Base-by-base conservation (phyloP, 2,329 filamentous ascomycete genomes). In the Colletotrichum theobromicola region DNA sequence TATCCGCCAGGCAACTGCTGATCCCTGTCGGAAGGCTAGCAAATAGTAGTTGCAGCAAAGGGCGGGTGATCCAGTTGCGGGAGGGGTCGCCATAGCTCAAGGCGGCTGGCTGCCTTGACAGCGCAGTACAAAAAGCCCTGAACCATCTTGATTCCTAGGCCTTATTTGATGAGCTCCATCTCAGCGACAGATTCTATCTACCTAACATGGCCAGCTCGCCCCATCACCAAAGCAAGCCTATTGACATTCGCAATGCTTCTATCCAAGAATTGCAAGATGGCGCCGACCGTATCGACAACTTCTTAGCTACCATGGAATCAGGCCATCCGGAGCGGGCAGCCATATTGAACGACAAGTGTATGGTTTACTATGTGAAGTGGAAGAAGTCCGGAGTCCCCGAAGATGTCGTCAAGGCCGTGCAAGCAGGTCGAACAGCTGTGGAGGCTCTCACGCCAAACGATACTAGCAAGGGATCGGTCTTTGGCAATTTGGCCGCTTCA, bases 121-220 rank as follows among this genome's bases (percentile, higher is more conserved):
- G n/a, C 1, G 0, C 15, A 37, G 35, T 18, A 37, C 7, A 4
- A 37, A 35, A 35, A 15, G 2, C 34, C 34, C 3, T 7, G 1
- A 35, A 35, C 1, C 13, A 35, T 6, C 34, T 35, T 35, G 2
- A 0, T 35, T 7, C 0, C 3, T 7, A 15, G 5, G 13, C 1
- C 0, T 35, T 15, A 7, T 3, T 13, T 3, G 34, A 35, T 35
- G 34, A 7, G 16, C 1, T 35, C 13, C 34, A 7, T 2, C 15
- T 15, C 34, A 4, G 6, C 4, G 1, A 35, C 13, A 16, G 34
- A 2, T 4, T 7, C 4, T 3, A 7, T 37, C 34, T 37, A 1
- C 16, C 0, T 16, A 7, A 37, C 35, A 37, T 37, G 4, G 16
- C 16, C 35, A 18, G 35, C 35, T 37, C 35, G 1, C 2, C 16